phyloP scores from a whole-genome alignment of 2,329 filamentous ascomycete species.

The Escovopsis sp. region DNA sequence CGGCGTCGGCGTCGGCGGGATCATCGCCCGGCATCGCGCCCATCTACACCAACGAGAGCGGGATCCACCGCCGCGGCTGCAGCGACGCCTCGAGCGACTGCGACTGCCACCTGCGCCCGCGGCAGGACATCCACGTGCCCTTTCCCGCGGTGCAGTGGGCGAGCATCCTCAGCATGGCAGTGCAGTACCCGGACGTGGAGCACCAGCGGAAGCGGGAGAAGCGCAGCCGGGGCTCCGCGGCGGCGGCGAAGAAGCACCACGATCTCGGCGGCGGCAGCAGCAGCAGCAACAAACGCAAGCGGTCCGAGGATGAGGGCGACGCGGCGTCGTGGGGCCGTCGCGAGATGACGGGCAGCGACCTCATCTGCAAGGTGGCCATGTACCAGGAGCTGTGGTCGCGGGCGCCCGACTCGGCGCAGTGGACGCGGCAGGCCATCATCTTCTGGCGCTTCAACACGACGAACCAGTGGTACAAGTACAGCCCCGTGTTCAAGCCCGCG shows the following conservation, averaged over 20 bases:
- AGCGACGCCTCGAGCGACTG: slow-evolving; percentile 30
- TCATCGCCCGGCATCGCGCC: too few species aligned
- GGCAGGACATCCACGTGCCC: slow-evolving; percentile 37
- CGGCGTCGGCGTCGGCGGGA: too few species aligned
- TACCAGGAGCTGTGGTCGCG: slow-evolving; percentile 50
- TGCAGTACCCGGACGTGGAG: slow-evolving; percentile 33
- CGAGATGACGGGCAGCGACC: slow-evolving; percentile 34
- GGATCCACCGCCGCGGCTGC: slow-evolving; percentile 39
- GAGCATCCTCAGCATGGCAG: slow-evolving; percentile 40
- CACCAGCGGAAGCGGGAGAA: slow-evolving; percentile 23
- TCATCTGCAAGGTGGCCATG: slow-evolving; percentile 48
- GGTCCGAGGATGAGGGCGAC: slow-evolving; percentile 25
- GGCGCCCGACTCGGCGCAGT: slow-evolving; percentile 29
- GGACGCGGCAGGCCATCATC: slow-evolving; percentile 43
- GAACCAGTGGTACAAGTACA: slow-evolving; percentile 35
- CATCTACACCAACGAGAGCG: slow-evolving; percentile 34
- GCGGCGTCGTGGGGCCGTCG: slow-evolving; percentile 24
- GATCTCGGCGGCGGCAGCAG: slow-evolving; percentile 15
- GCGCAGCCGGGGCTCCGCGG: slow-evolving; percentile 17
- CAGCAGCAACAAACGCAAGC: slow-evolving; percentile 23
- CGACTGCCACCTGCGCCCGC: slow-evolving; percentile 32
- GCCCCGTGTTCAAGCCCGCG: slow-evolving; percentile 32
- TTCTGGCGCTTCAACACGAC: slow-evolving; percentile 46
- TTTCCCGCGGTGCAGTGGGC: slow-evolving; percentile 45
- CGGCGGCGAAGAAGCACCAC: too few species aligned